Percentiles rank a stretch among this genome's conserved stretches.
phyloP scores from a whole-genome alignment of 106 monocot species.

The Dendrobium officinale region DNA sequence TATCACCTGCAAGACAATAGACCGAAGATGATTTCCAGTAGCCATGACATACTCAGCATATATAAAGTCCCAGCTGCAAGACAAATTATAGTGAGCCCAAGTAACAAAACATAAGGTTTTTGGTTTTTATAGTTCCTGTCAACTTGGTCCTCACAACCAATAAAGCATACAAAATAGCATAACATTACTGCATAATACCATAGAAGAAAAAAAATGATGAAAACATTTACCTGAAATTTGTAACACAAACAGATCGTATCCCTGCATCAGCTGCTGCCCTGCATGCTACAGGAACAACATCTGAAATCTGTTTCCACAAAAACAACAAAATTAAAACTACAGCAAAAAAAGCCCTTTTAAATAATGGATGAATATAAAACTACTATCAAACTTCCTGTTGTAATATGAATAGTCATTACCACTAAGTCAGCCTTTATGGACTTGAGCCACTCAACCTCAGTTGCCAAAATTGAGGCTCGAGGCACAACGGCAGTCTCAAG shows the following conservation, averaged over 20 bases:
- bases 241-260: conserved; percentile 78
- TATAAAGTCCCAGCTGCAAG: conserved; percentile 89
- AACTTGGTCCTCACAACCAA: not conserved
- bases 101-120: not conserved
- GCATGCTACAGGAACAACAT: conserved; percentile 87
- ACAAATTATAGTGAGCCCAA: not conserved
- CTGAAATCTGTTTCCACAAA: conserved; percentile 47
- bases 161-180: not conserved
- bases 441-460: conserved; percentile 77
- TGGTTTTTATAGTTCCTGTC: not conserved
- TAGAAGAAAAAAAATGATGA: not conserved
- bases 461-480: conserved; percentile 65
- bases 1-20: conserved; percentile 80
- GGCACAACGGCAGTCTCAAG: conserved; percentile 69
- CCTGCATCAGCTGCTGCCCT: conserved; percentile 81
- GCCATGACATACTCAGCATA: conserved; percentile 89
- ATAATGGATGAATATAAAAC: too few species aligned
- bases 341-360: too few species aligned
- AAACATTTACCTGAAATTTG: conserved; percentile 66
- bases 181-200: not conserved
- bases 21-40: conserved; percentile 69
- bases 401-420: conserved; percentile 14
- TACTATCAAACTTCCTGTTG: too few species aligned
- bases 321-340: not conserved
- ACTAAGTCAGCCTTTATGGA: conserved; percentile 79